Evolutionary conservation across 2,329 filamentous ascomycete species (phyloP), one percentile per base, ranked within the genome.

Genomic region (Colletotrichum horii): DNA sequence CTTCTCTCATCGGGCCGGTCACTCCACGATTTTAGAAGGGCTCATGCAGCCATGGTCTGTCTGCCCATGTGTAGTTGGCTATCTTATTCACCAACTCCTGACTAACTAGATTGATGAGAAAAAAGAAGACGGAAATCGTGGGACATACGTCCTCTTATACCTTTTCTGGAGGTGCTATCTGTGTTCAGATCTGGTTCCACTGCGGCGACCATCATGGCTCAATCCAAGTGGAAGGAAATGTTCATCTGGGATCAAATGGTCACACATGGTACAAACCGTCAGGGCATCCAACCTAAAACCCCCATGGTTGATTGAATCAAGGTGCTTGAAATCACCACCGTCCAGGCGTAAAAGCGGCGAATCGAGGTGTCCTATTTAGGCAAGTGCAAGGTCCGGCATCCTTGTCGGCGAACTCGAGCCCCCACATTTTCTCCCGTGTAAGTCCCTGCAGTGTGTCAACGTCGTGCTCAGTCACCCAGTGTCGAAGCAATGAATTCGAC

Each of bases 311-410:
- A 3, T 34, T 24, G 4, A 0, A 58, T 15, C 19, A 30, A 61
- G 16, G n/a, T 52, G 43, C 43, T 22, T 22, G n/a, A 19, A 48
- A 19, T 48, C 38, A 19, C n/a, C 11, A 61, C 16, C n/a, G 26
- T 60, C 7, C 19, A 61, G 3, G 19, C n/a, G 58, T 61, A 61
- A 61, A 61, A 61, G 58, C 58, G 58, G 58, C 62, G 62, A 66
- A 66, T n/a, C 0, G 2, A 43, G 19, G 1, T 30, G 36, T 48
- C 64, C 64, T 16, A 28, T 28, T 66, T 66, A 66, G 64, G 64
- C 64, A 66, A 34, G 38, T 66, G n/a, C 24, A 3, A 28, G 36
- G 38, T 52, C 36, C 43, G 16, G 19, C 19, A 66, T 52, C 64
- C 64, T 30, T 66, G 64, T 32, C 38, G 38, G 43, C 24, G 36